Conservation (phyloP, 306 rosid species). For the Vicia faba region DNA sequence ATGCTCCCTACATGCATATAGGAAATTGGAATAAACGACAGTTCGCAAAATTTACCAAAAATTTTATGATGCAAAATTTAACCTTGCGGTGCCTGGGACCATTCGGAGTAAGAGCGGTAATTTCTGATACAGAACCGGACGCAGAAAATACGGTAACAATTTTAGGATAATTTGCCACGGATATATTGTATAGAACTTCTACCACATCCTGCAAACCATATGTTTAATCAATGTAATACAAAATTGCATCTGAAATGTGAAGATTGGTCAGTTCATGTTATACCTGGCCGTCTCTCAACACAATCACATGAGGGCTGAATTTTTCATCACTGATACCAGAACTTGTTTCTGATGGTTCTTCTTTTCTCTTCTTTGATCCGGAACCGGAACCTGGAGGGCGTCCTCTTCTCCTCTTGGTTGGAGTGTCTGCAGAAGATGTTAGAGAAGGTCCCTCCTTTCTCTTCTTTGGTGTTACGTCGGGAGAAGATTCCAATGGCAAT, state of each 20-base stretch:
- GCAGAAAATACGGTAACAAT: neutral
- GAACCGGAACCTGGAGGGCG: no score
- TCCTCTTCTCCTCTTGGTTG: no score
- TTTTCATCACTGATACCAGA: neutral
- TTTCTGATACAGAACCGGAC: neutral
- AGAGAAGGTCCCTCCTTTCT: no score
- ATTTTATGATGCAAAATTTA: neutral
- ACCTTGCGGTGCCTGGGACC: neutral
- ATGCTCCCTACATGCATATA: no score
- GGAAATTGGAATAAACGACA: no score
- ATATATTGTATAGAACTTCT: neutral
- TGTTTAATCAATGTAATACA: neutral
- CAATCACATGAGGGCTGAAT: neutral
- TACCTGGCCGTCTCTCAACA: neutral
- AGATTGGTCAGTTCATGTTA: neutral
- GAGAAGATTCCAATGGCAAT: no score
- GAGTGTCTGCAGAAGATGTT: no score
- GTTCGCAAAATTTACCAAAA: no score
- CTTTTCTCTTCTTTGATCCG: no score
- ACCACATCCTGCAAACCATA: neutral
- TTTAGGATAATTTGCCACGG: neutral
- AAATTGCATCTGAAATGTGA: neutral
- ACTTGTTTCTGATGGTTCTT: no score
- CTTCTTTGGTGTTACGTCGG: no score
- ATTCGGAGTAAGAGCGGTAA: neutral